A percentile compares a stretch with the other conserved stretches of the same genome.
phyloP scores from a whole-genome alignment of 208 protist species.

The Leishmania lainsoni region DNA sequence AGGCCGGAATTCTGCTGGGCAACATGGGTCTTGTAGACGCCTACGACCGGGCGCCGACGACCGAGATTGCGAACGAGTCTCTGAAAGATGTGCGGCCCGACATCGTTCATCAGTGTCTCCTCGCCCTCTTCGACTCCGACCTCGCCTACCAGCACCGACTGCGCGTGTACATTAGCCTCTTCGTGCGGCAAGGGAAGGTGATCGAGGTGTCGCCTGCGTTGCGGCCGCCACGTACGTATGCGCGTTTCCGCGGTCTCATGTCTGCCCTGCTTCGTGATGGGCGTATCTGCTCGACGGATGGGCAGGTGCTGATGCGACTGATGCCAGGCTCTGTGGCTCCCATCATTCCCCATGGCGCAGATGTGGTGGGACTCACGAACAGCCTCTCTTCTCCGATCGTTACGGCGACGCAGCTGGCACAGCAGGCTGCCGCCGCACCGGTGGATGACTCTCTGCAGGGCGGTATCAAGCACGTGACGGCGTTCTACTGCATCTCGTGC shows the following conservation, averaged over 20 bases:
- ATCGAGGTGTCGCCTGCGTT: conserved; percentile 88
- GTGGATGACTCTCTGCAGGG: conserved; percentile 80
- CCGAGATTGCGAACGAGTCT: conserved; percentile 76
- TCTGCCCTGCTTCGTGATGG: conserved; percentile 78
- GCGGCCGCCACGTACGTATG: conserved; percentile 87
- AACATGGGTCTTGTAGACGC: conserved; percentile 80
- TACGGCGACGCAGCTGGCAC: conserved; percentile 45
- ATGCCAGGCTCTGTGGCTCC: conserved; percentile 84
- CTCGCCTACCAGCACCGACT: conserved; percentile 71
- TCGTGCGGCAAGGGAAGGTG: conserved; percentile 65
- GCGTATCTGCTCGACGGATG: conserved; percentile 61
- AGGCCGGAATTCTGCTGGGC: conserved; percentile 80
- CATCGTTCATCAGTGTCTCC: conserved; percentile 92
- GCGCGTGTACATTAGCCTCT: conserved; percentile 86
- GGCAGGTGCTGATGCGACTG: conserved; percentile 74
- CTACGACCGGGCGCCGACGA: conserved; percentile 81
- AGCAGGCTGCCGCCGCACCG: conserved; percentile 35
- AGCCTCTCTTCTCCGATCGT: conserved; percentile 52
- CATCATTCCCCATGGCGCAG: conserved; percentile 79
- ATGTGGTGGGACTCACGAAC: conserved; percentile 80
- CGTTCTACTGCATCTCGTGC: conserved; percentile 86
- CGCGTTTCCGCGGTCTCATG: conserved; percentile 88
- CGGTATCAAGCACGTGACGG: conserved; percentile 77
- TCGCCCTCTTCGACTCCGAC: conserved; percentile 91
- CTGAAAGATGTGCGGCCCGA: conserved; percentile 83